Percentiles rank a stretch among this genome's conserved stretches.
phyloP scores from a whole-genome alignment of 192 early-diverging fungal species.

The Diversispora epigaea region DNA sequence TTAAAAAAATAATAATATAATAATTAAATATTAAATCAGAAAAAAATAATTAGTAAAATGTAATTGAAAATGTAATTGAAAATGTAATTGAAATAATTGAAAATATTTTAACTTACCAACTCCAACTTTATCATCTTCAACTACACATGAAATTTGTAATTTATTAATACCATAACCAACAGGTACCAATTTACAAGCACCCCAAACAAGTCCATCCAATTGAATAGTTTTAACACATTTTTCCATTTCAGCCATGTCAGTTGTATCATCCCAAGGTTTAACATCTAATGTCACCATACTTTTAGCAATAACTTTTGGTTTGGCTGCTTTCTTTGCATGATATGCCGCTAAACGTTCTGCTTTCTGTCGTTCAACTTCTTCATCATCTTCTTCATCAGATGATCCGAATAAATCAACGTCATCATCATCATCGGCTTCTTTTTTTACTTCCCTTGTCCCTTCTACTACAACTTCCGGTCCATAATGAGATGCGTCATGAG shows the following conservation, averaged over 20 bases:
- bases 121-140: constrained; percentile 89
- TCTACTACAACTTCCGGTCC: constrained; percentile 62
- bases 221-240: constrained; percentile 66
- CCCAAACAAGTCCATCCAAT: constrained; percentile 93
- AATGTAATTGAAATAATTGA: no score
- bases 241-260: constrained; percentile 79
- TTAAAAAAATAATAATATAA: constrained; percentile 30
- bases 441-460: constrained; percentile 48
- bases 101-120: constrained; percentile 26
- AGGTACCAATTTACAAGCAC: constrained; percentile 71
- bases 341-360: constrained; percentile 88
- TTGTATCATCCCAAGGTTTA: constrained; percentile 99
- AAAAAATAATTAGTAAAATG: neutral
- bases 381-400: constrained; percentile 91
- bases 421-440: constrained; percentile 81
- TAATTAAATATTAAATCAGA: neutral
- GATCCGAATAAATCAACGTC: constrained; percentile 96
- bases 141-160: constrained; percentile 88
- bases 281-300: constrained; percentile 89
- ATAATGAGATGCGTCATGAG: constrained; percentile 29
- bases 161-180: constrained; percentile 97
- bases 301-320: constrained; percentile 87
- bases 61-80: neutral
- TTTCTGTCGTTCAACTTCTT: constrained; percentile 85
- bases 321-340: constrained; percentile 86